These are phyloP conservation scores for Nothophaeocryptopus gaeumannii DNA, from an alignment of 2,329 filamentous ascomycete species.

Conservation along the genomic window DNA sequence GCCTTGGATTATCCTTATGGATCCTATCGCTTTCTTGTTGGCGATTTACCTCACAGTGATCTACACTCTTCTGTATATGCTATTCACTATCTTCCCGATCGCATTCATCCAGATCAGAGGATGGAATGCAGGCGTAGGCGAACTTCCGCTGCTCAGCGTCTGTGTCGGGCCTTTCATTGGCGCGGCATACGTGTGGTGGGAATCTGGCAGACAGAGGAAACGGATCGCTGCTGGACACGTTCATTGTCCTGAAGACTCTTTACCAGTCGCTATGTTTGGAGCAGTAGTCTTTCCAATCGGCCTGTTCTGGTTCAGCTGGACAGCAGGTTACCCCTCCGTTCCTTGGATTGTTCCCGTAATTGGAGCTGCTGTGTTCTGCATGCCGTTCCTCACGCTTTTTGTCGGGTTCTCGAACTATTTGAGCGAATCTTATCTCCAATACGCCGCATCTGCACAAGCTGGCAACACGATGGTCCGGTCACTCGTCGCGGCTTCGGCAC, in stretches of 20 bases:
- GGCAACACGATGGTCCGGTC: constrained; percentile 74
- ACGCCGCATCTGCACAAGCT: constrained; percentile 75
- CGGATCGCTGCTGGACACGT: constrained; percentile 38
- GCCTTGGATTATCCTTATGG: constrained; percentile 69
- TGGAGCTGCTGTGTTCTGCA: too few species aligned
- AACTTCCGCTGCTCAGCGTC: constrained; percentile 48
- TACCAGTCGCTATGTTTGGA: constrained; percentile 31
- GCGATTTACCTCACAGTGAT: constrained; percentile 65
- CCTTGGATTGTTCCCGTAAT: constrained; percentile 50
- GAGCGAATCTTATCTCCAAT: constrained; percentile 74
- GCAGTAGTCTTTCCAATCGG: constrained; percentile 34
- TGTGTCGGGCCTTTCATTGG: constrained; percentile 50
- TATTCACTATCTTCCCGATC: constrained; percentile 52
- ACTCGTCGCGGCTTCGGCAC: constrained; percentile 70
- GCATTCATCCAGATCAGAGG: constrained; percentile 62
- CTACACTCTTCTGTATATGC: constrained; percentile 51
- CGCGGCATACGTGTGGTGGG: constrained; percentile 41
- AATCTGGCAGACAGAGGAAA: constrained; percentile 41
- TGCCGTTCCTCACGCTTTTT: constrained; percentile 50
- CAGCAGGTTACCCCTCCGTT: constrained; percentile 40
- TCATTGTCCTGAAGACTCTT: constrained; percentile 40
- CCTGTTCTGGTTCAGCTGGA: constrained; percentile 39
- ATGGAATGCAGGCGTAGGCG: constrained; percentile 59
- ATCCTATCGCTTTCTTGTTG: constrained; percentile 65
- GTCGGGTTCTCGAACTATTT: constrained; percentile 82